Conservation (phyloP, 441 rosid genomes). For the Isatis lusitanica region DNA sequence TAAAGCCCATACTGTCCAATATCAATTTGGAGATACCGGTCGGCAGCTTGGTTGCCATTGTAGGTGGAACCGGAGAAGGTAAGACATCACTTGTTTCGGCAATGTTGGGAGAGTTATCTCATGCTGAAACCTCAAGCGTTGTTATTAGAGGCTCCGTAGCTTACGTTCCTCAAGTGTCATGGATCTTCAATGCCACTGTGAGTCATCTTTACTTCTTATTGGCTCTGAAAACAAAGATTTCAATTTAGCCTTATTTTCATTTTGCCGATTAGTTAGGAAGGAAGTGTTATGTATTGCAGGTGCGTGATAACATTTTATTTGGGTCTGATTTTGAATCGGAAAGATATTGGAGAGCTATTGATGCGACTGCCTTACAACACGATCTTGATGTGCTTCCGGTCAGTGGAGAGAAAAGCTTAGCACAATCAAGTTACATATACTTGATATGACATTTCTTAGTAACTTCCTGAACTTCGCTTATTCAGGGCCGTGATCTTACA, state of each 20-base stretch:
- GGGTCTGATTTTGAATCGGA: conserved; percentile 63
- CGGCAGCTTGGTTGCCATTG: conserved; percentile 89
- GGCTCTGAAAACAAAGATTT: neutral
- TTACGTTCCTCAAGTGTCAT: conserved; percentile 95
- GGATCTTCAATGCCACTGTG: conserved; percentile 99
- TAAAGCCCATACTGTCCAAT: conserved; percentile 66
- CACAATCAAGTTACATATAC: conserved; percentile 1
- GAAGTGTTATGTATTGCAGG: conserved; percentile 45
- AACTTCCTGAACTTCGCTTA: conserved; percentile 22
- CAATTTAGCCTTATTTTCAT: neutral
- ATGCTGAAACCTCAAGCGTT: conserved; percentile 51
- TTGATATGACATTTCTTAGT: conserved; percentile 16
- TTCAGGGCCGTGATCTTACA: conserved; percentile 82
- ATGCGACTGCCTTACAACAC: conserved; percentile 75
- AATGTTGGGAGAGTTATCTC: conserved; percentile 94
- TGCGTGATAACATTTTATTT: conserved; percentile 89
- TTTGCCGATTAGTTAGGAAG: neutral
- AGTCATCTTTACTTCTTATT: conserved; percentile 33
- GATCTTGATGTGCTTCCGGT: conserved; percentile 94
- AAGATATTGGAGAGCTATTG: conserved; percentile 74
- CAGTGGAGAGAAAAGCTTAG: conserved; percentile 41
- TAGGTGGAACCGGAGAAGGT: conserved; percentile 99
- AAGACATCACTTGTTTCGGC: conserved; percentile 96
- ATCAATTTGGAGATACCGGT: conserved; percentile 79
- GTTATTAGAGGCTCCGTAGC: conserved; percentile 85